Conservation (phyloP, 495 filamentous ascomycete genomes). For the Niebla homalea region DNA sequence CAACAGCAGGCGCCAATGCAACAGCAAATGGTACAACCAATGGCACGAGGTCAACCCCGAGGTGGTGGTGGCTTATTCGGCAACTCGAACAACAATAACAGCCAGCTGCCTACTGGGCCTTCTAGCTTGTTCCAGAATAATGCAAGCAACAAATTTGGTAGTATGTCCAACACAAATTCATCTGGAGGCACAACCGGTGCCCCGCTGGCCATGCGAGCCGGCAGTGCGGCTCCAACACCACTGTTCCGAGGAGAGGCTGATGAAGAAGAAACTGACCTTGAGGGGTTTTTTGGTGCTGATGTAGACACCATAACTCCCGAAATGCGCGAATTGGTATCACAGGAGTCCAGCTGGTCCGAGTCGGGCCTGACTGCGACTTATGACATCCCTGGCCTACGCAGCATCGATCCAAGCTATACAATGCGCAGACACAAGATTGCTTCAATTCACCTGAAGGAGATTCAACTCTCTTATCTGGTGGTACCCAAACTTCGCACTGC, state of each 20-base stretch:
- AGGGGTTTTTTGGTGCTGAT: not conserved
- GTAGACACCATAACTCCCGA: constrained; percentile 11
- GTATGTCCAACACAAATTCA: not conserved
- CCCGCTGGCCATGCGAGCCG: too few relatives aligned
- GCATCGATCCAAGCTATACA: constrained; percentile 28
- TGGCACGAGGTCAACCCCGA: not conserved
- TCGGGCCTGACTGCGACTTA: constrained; percentile 50
- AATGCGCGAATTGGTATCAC: constrained; percentile 12
- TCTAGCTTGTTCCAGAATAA: too few relatives aligned
- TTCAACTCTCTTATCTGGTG: constrained; percentile 36
- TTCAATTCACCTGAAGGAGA: constrained; percentile 23
- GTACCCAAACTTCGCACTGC: constrained; percentile 53
- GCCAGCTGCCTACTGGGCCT: too few relatives aligned
- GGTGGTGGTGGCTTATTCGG: not conserved
- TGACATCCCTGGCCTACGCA: constrained; percentile 42
- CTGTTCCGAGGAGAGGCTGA: not conserved
- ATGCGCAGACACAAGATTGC: constrained; percentile 32
- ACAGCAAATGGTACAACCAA: not conserved
- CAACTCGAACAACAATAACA: not conserved
- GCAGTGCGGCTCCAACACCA: too few relatives aligned
- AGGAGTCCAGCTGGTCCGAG: constrained; percentile 24
- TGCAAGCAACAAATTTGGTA: too few relatives aligned
- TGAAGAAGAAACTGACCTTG: constrained; percentile 4
- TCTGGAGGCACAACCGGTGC: too few relatives aligned
- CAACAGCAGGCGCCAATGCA: not conserved